phyloP scores from a whole-genome alignment of 148 eudicot species.

The Cornus controversa region DNA sequence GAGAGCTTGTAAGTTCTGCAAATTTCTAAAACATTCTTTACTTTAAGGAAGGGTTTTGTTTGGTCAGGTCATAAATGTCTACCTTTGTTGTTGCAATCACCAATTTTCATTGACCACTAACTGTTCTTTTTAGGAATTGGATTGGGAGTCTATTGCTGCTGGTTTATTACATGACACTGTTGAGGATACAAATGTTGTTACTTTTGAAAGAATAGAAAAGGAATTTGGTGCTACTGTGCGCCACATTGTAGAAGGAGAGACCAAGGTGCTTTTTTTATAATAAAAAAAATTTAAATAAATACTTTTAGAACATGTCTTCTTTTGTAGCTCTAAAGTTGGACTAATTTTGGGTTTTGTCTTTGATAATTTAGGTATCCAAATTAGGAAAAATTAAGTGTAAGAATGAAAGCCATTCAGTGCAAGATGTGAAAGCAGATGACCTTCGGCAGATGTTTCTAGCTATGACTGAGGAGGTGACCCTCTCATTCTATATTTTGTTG shows the following conservation, averaged over 20 bases:
- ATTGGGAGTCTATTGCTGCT: constrained; percentile 99
- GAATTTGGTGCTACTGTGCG: constrained; percentile 91
- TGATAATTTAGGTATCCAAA: constrained; percentile 72
- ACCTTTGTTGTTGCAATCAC: constrained; percentile 12
- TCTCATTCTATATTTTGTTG: not conserved
- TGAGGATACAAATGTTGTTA: constrained; percentile 90
- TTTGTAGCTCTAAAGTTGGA: not conserved
- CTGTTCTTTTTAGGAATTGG: constrained; percentile 68
- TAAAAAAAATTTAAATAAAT: too few species aligned
- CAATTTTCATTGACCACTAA: constrained; percentile 9
- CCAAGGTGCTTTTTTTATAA: constrained; percentile 55
- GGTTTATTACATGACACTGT: constrained; percentile 98
- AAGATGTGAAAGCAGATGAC: constrained; percentile 98
- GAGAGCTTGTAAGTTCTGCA: constrained; percentile 79
- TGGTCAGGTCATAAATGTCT: not conserved
- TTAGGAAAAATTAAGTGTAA: constrained; percentile 87
- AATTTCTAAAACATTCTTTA: constrained; percentile 15
- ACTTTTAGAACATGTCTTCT: not conserved
- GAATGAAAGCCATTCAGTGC: constrained; percentile 63
- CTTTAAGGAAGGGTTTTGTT: not conserved
- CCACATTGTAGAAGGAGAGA: constrained; percentile 97
- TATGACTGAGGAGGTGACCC: constrained; percentile 90
- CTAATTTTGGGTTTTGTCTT: constrained; percentile 2
- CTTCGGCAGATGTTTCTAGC: constrained; percentile 96
- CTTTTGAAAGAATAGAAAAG: constrained; percentile 80